phyloP scores from a whole-genome alignment of 306 rosid genomes.

The Clitoria ternatea region DNA sequence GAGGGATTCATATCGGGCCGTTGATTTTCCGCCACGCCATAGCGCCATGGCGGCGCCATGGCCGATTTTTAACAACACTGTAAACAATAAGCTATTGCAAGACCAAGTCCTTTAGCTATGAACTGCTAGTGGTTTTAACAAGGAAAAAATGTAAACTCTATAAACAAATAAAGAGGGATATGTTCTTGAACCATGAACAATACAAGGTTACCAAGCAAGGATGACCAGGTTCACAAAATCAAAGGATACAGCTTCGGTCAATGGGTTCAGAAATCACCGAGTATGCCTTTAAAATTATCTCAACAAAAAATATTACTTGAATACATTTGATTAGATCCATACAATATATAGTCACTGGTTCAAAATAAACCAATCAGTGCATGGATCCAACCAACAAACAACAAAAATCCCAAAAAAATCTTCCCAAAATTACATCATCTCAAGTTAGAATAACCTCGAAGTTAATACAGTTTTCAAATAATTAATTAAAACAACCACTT shows the following conservation, averaged over 20 bases:
- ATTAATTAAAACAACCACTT: background rate
- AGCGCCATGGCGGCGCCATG: too few species aligned
- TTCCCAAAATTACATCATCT: background rate
- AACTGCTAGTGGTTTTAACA: background rate
- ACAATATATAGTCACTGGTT: background rate
- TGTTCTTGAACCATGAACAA: background rate
- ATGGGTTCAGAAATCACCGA: background rate
- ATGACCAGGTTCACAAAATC: background rate
- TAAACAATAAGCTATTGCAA: too few species aligned
- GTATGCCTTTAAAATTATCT: background rate
- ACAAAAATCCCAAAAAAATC: background rate
- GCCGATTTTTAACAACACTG: too few species aligned
- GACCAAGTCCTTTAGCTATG: background rate
- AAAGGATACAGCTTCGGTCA: background rate
- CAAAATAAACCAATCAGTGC: background rate
- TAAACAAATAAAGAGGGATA: background rate
- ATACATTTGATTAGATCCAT: background rate
- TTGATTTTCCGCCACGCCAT: too few species aligned
- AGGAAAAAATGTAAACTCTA: background rate
- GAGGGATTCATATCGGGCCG: too few species aligned
- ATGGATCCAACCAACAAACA: too few species aligned
- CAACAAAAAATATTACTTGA: background rate
- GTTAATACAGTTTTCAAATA: background rate
- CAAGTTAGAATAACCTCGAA: background rate
- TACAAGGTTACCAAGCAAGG: background rate